phyloP scores from a whole-genome alignment of 2,329 filamentous ascomycete genomes.

The Xylariaceae sp. region DNA sequence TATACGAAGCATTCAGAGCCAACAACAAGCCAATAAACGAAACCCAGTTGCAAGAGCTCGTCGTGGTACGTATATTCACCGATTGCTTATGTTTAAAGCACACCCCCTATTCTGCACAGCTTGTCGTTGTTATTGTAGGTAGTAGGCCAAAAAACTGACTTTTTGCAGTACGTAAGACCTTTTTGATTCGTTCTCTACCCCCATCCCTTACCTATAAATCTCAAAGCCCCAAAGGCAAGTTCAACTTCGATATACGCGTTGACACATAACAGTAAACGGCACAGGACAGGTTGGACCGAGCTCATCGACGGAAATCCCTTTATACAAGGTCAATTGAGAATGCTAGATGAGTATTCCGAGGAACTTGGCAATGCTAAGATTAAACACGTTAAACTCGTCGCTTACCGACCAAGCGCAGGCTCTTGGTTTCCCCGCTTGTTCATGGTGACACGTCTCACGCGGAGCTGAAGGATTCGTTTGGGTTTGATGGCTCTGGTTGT shows the following conservation, averaged over 20 bases:
- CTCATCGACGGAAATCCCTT: neutral
- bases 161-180: neutral
- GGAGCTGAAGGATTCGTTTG: too few species aligned
- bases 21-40: neutral
- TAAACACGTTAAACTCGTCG: neutral
- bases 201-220: neutral
- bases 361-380: neutral
- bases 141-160: too few species aligned
- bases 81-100: too few species aligned
- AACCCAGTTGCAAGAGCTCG: neutral
- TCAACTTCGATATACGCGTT: neutral
- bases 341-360: neutral
- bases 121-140: too few species aligned
- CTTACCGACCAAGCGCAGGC: too few species aligned
- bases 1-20: neutral
- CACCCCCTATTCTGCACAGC: too few species aligned
- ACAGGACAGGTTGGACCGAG: neutral
- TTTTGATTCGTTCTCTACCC: neutral
- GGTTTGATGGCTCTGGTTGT: too few species aligned
- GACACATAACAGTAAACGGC: neutral
- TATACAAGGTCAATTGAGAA: neutral
- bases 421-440: too few species aligned
- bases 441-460: too few species aligned
- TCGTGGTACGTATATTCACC: neutral
- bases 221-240: neutral